Evolutionary conservation across 306 rosid genomes (phyloP).

Genomic region (Sechiopsis laciniata): DNA sequence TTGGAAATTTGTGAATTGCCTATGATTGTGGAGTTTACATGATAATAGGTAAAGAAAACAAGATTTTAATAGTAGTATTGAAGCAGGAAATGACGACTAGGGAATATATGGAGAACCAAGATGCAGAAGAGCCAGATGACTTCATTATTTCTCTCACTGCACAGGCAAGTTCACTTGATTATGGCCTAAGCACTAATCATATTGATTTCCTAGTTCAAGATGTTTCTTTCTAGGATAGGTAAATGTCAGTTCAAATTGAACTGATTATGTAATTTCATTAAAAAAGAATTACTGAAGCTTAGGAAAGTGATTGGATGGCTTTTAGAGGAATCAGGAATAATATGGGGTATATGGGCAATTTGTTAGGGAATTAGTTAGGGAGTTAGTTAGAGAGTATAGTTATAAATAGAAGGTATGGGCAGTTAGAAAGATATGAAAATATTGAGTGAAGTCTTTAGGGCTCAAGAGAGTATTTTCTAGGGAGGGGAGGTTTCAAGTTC

Average conservation of each 20-base stretch:
- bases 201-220: neutral
- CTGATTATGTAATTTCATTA: neutral
- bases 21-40: neutral
- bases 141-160: constrained; percentile 88
- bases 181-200: neutral
- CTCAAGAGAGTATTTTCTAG: too few species aligned
- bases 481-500: too few species aligned
- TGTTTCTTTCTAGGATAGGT: neutral
- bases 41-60: neutral
- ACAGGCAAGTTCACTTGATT: constrained; percentile 44
- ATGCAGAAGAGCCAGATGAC: constrained; percentile 98
- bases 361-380: too few species aligned
- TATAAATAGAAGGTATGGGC: too few species aligned
- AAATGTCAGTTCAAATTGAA: neutral
- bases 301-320: too few species aligned
- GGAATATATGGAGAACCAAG: constrained; percentile 93
- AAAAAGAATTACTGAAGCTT: neutral
- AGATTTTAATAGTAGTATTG: constrained; percentile 30
- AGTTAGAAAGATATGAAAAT: too few species aligned
- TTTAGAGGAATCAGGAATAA: too few species aligned
- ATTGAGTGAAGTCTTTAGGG: too few species aligned
- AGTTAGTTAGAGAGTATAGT: too few species aligned
- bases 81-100: constrained; percentile 84
- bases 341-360: too few species aligned
- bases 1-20: constrained; percentile 26